Percentiles rank a stretch among this genome's conserved stretches.
phyloP scores from a whole-genome alignment of 805 yeast genomes.

The Candida taoyuanica region DNA sequence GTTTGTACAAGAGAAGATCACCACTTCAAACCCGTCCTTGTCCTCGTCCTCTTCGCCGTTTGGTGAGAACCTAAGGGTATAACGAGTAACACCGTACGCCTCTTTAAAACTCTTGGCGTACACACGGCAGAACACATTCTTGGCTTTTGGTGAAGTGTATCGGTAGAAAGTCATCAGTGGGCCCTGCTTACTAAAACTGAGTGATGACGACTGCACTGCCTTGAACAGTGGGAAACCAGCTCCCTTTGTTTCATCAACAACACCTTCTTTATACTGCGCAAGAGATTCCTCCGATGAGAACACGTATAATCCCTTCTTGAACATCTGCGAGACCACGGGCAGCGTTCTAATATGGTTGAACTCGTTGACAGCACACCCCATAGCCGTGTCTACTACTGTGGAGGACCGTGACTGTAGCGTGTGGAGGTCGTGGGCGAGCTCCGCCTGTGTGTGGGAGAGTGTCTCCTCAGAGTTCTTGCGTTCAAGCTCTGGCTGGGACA shows the following conservation, averaged over 20 bases:
- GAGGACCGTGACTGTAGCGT: slow-evolving; percentile 9
- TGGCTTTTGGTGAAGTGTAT: slow-evolving; percentile 19
- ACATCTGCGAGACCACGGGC: slow-evolving; percentile 30
- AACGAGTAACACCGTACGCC: slow-evolving; percentile 24
- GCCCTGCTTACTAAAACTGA: slow-evolving; percentile 27
- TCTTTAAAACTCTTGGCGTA: slow-evolving; percentile 21
- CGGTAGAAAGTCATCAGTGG: slow-evolving; percentile 31
- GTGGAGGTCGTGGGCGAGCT: slow-evolving; percentile 6
- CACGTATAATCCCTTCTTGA: slow-evolving; percentile 35
- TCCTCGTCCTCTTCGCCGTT: slow-evolving; percentile 12
- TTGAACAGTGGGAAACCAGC: slow-evolving; percentile 34
- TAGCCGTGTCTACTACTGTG: slow-evolving; percentile 22
- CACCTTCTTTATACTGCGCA: slow-evolving; percentile 23
- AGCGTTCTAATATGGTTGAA: slow-evolving; percentile 27
- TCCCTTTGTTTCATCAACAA: slow-evolving; percentile 27
- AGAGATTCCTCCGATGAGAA: slow-evolving; percentile 34
- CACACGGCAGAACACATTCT: slow-evolving; percentile 32
- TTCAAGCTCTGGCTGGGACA: neutral
- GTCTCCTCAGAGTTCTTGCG: slow-evolving; percentile 4
- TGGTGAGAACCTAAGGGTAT: slow-evolving; percentile 29
- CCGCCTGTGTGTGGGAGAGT: neutral
- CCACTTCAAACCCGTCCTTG: slow-evolving; percentile 21
- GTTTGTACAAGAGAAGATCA: slow-evolving; percentile 29
- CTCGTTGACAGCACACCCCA: slow-evolving; percentile 22
- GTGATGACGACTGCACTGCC: slow-evolving; percentile 28